Evolutionary conservation across 768 basidiomycete genomes (phyloP).

Genomic region (Tulasnella sp.): DNA sequence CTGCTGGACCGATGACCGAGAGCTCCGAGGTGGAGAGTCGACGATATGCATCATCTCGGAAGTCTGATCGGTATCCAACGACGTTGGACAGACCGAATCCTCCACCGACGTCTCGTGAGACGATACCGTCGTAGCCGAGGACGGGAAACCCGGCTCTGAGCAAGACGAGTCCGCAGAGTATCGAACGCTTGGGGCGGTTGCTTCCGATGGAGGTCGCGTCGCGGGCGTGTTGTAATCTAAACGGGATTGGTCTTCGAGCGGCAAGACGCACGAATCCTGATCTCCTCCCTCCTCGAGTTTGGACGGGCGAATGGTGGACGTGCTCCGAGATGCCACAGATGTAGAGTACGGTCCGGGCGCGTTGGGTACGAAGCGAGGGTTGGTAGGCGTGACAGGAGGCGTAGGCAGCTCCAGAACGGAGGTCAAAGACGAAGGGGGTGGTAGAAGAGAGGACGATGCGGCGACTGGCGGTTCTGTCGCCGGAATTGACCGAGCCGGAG

Average conservation of each 20-base stretch:
- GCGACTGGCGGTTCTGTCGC: background rate
- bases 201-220: background rate
- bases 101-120: background rate
- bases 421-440: background rate
- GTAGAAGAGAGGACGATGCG: background rate
- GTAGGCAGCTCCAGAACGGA: slow-evolving; percentile 2
- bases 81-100: background rate
- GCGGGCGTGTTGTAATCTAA: background rate
- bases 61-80: slow-evolving; percentile 2
- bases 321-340: background rate
- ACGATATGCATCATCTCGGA: background rate
- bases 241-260: background rate
- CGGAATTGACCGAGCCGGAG: background rate
- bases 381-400: slow-evolving; percentile 9
- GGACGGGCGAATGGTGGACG: slow-evolving; percentile 7
- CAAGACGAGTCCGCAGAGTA: background rate
- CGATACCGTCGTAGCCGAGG: slow-evolving; percentile 4
- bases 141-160: background rate
- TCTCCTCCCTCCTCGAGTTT: background rate
- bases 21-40: background rate
- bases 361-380: background rate
- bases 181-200: background rate
- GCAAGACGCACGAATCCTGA: background rate
- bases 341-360: background rate
- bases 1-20: background rate